phyloP scores from a whole-genome alignment of 495 filamentous ascomycete species.

The Acidomyces sp. region DNA sequence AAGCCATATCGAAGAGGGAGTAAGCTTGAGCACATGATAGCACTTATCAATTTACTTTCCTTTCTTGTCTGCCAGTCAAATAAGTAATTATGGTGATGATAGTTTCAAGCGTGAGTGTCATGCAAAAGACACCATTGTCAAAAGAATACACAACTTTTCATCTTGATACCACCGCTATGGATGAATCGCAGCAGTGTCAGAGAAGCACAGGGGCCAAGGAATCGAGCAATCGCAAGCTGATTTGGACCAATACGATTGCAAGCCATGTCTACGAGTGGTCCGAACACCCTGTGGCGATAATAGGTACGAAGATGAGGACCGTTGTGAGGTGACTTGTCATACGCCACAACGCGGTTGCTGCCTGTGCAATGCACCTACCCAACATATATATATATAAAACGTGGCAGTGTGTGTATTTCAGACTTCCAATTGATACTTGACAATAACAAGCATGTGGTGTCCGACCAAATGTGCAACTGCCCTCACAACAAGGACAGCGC shows the following conservation, averaged over 20 bases:
- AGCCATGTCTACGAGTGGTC: constrained; percentile 50
- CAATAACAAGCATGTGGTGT: too few relatives aligned
- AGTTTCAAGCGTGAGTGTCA: constrained; percentile 45
- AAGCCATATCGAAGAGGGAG: constrained; percentile 33
- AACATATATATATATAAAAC: too few relatives aligned
- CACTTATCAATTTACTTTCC: constrained; percentile 33
- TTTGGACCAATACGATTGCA: constrained; percentile 47
- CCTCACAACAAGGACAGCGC: constrained; percentile 56
- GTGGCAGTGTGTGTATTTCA: too few relatives aligned
- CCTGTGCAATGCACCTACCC: too few relatives aligned
- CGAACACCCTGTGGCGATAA: constrained; percentile 47
- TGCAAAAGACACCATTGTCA: constrained; percentile 45
- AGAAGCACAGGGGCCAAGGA: constrained; percentile 46
- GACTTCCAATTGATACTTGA: too few relatives aligned
- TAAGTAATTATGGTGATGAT: constrained; percentile 55
- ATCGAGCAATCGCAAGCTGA: constrained; percentile 45
- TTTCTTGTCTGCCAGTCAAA: constrained; percentile 31
- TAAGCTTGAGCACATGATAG: constrained; percentile 35
- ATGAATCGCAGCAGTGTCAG: constrained; percentile 55
- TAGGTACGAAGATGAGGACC: constrained; percentile 57
- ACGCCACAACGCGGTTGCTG: too few relatives aligned
- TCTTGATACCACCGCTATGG: constrained; percentile 47
- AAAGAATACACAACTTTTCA: constrained; percentile 50
- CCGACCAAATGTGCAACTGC: too few relatives aligned
- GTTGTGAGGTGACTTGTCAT: too few relatives aligned